Evolutionary conservation across 2,329 filamentous ascomycete species (phyloP), one percentile per base, ranked within the genome.

Genomic region (Cercospora berteroae): DNA sequence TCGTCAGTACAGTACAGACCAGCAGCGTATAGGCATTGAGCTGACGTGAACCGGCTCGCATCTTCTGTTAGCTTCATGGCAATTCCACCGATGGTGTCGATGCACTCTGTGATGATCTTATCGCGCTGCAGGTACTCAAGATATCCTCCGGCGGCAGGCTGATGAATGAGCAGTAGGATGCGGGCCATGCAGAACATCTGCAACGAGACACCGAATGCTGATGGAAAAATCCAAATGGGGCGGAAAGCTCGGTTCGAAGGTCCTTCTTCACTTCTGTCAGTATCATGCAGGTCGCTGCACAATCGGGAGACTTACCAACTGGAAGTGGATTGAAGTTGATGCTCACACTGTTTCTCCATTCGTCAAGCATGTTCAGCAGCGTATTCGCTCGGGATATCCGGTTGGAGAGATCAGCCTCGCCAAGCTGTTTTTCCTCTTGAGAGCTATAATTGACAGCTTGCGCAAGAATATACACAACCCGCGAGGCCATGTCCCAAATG

Each of bases 361-460:
- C 84, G 20, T 83, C 80, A 4, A 87, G 74, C 72, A 83, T 81
- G 33, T 81, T 80, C 9, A 84, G 76, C 0, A 86, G 74, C 9
- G 80, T 79, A 65, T 81, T 81, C 1, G 74, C 76, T 20, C 69
- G 67, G n/a, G 69, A 16, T 13, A 86, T 82, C 20, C 84, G 80
- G 36, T 71, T 72, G n/a, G 75, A 69, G 20, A 82, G 76, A 63
- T 78, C 78, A 36, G 79, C 72, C 58, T 83, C 80, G 31, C 81
- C 79, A 10, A 78, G 76, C 67, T 82, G 79, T 36, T 76, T 78
- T 64, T 83, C 82, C 66, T 86, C 83, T n/a, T 82, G 80, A 0
- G 85, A 85, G 58, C 84, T 85, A 74, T 86, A 89, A 69, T 88
- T 87, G 3, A 88, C 83, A 2, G 83, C 83, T 70, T 86, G 83